Evolutionary conservation across 2,329 filamentous ascomycete genomes (phyloP), one percentile per base, ranked within the genome.

Genomic region (Aspergillus novofumigatus): DNA sequence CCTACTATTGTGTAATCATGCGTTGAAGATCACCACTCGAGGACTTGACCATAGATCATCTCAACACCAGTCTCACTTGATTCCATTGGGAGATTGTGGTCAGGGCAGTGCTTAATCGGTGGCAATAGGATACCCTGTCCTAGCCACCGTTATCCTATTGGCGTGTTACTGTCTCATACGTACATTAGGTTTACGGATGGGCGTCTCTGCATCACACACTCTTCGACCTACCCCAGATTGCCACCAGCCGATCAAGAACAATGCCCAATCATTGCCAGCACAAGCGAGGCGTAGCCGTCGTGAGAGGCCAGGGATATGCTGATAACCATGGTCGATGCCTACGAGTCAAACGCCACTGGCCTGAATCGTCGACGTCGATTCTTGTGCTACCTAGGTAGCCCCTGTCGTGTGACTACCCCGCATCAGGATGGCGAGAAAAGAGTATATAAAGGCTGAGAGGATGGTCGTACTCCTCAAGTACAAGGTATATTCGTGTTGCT

Each of bases 401-500:
- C 28, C 21, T 52, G 55, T 63, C 60, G 57, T 53, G 57, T 63
- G 62, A 64, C 62, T 63, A 64, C 62, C 62, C 62, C 62, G 62
- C 62, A 60, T 60, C 55, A 51, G 21, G 57, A 55, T 53, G 54
- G 58, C 59, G 56, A 54, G 42, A 32, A 35, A 49, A 35, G 38
- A 59, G 29, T 32, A 23, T 51, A 64, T 64, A 64, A 61, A 63
- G 61, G 51, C 55, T 57, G 57, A n/a, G 61, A 60, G 54, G 48
- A 35, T 45, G 54, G 59, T 57, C 54, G 28, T 48, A 38, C 38
- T 20, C 23, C 32, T 11, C 23, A 32, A 32, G n/a, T 6, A 28
- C 17, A 9, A 6, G 23, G 45, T 35, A 42, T 52, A n/a, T 28
- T 14, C 49, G 49, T 21, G 49, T 23, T 45, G 28, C 26, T n/a